Base-by-base conservation (phyloP, 2,329 filamentous ascomycete genomes). In the Trichoderma sp. region DNA sequence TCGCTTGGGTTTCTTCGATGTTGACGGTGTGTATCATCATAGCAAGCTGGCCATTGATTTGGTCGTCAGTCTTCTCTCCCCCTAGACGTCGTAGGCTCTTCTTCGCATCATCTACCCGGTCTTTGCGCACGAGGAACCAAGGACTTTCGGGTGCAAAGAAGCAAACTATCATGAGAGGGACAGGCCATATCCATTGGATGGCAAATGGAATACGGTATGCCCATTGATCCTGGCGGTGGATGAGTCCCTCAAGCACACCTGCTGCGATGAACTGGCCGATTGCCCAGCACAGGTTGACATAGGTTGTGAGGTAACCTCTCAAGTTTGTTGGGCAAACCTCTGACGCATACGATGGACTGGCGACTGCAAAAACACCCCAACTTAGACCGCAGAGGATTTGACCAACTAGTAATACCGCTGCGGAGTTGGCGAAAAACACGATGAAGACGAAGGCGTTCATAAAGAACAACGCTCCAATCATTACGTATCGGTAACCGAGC, bases 311-410 rank as follows among this genome's bases (percentile, higher is more conserved):
- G 62, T 85, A 85, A 6, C 80, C 76, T 14, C 85, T 80, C 0
- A 86, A 80, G 0, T 79, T 74, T 66, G 79, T 76, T 3, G 84
- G 81, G 9, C 77, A 75, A 1, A 82, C 77, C 61, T 86, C 84
- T 0, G 83, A 84, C 0, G 85, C 85, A 70, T 88, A 87, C 0
- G 84, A 81, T 84, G 84, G 82, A 0, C 81, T 81, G 1, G 85
- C 77, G 0, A 84, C 86, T 4, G 82, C 81, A 71, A 86, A 83
- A 9, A 83, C 78, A 6, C 82, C 82, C 81, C 84, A 86, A 0
- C 84, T 82, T 6, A 87, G 30, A 21, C 85, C 85, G 57, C 81
- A 84, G 5, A 86, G 80, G 8, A 86, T 74, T 72, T 86, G 81
- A 0, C 83, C 84, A 0, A 81, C 77, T 3, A 85, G 75, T 1